Conservation (phyloP, 169 alveolate species). For the Perkinsus marinus region DNA sequence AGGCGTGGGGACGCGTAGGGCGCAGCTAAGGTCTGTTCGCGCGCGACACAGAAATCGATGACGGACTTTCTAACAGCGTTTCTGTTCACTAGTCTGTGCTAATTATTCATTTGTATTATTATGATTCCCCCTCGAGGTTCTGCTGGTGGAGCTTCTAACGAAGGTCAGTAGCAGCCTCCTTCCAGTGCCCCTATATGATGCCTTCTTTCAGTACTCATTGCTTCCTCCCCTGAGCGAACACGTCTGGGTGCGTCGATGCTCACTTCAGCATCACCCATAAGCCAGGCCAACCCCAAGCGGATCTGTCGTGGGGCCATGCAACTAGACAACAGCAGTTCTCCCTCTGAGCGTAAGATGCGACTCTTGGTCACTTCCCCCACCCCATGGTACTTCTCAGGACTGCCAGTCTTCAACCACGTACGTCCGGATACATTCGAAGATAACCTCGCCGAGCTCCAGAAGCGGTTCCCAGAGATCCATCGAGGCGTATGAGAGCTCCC, state of each 20-base stretch:
- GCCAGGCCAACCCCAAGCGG: background rate
- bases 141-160: background rate
- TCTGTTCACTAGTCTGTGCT: background rate
- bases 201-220: background rate
- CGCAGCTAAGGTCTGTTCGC: too few species aligned
- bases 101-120: background rate
- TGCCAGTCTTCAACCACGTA: background rate
- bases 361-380: background rate
- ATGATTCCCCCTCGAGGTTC: background rate
- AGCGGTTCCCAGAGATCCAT: background rate
- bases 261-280: background rate
- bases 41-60: background rate
- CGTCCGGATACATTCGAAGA: background rate
- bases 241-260: background rate
- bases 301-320: background rate
- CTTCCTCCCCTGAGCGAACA: background rate
- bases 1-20: too few species aligned
- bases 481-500: background rate
- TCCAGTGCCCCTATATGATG: background rate
- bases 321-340: background rate
- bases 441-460: background rate
- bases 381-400: background rate
- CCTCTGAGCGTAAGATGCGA: too few species aligned
- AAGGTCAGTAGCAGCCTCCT: background rate
- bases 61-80: background rate